Conservation (phyloP, 73 alveolate species). For the Paramecium biaurelia region DNA sequence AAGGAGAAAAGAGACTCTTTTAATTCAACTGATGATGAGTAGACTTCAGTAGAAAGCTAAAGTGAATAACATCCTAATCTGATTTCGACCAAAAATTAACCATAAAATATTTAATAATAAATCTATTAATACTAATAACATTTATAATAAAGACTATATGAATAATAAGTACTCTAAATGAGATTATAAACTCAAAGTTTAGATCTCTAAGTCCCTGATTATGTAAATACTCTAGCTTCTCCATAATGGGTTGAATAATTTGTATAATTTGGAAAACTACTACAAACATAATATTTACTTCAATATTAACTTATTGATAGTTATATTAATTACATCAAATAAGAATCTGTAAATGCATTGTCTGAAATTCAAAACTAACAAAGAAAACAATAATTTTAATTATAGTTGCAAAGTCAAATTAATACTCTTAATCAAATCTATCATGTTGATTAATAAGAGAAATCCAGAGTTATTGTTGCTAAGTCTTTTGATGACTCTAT, state of each 20-base stretch:
- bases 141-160: not conserved
- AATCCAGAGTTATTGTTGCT: not conserved
- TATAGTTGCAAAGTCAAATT: not conserved
- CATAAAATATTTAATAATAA: not conserved
- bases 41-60: not conserved
- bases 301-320: not conserved
- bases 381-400: not conserved
- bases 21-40: constrained; percentile 10
- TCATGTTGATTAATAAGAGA: not conserved
- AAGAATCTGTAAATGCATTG: not conserved
- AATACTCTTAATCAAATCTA: not conserved
- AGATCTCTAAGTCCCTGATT: not conserved
- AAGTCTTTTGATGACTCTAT: constrained; percentile 9
- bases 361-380: not conserved
- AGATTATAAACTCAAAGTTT: not conserved
- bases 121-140: not conserved
- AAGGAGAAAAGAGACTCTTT: not conserved
- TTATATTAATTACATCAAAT: not conserved
- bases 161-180: not conserved
- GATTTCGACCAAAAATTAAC: not conserved
- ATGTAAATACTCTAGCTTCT: not conserved
- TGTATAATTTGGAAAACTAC: not conserved
- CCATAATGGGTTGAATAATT: not conserved
- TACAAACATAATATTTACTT: not conserved
- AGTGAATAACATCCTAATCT: not conserved